Evolutionary conservation across 2,329 filamentous ascomycete genomes (phyloP), one percentile per base, ranked within the genome.

Genomic region (Talaromyces piceae): DNA sequence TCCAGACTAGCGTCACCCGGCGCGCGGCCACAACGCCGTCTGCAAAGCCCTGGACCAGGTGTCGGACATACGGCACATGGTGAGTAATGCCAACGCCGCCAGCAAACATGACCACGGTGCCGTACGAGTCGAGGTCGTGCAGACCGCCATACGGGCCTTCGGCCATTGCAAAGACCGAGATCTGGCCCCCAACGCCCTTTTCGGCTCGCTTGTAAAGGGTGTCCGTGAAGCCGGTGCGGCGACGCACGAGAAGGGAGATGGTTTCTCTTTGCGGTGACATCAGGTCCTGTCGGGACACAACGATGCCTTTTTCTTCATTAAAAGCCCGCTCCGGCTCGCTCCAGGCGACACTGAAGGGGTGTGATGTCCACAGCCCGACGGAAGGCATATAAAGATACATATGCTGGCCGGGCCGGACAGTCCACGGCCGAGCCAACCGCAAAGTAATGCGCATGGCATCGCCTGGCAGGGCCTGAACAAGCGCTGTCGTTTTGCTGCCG

Each of bases 51-150:
- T 82, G 73, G 53, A 91, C 78, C 4, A 91, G 75, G 47, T 93
- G 85, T 50, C 83, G 84, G 7, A 96, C 79, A 67, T 94, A 95
- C 28, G 90, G 88, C 26, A 97, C 81, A 66, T 95, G 90, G 67
- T 97, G 91, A 1, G 91, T 95, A 70, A 98, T 97, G 56, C 93
- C 93, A 4, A 93, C 90, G 52, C 91, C 88, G 51, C 90, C 91
- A 11, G 91, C 91, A 64, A 96, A 90, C 51, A 98, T 84, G 56
- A 98, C 81, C 41, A 85, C 83, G 41, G 94, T 93, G 33, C 93
- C 91, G 69, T 96, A 97, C 6, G 91, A 96, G 68, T 90, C 84
- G 57, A 97, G 83, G 54, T 83, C 83, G 69, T 95, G 86, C 64
- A 89, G 85, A 39, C 84, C 85, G 4, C 82, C 85, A 65, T 97